Base-by-base conservation (phyloP, 148 eudicot genomes). In the Euryodendron excelsum region DNA sequence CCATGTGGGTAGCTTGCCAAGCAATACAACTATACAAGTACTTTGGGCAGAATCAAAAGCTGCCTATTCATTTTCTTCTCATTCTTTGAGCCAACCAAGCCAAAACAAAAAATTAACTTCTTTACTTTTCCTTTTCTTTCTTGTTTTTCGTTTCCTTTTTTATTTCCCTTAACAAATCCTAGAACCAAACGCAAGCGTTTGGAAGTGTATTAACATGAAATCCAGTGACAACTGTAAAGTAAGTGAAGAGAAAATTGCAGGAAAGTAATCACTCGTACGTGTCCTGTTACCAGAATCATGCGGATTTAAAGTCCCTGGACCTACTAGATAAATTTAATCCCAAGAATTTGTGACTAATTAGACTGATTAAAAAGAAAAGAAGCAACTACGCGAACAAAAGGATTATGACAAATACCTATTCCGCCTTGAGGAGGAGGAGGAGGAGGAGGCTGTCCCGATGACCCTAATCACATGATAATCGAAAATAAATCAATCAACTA, bases 401-500 rank as follows among this genome's bases (percentile, higher is more conserved):
- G 47, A 67, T 53, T 67, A 27, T 30, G 0, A 23, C 33, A 37
- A 41, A 3, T 74, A 84, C 86, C 84, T 72, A 36, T 63, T 56
- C 66, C 81, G 75, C 78, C 77, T 15, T 21, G 74, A 5, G 81
- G 80, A 63, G 87, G 87, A 75, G 84, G 87, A 63, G 81, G 78
- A n/a, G n/a, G n/a, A n/a, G n/a, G n/a, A n/a, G n/a, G n/a, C n/a
- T 25, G 74, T 28, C n/a, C n/a, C 0, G 59, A 41, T 65, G 74
- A n/a, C 20, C 58, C 87, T 85, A 80, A 45, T 47, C 30, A 76
- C 39, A 67, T n/a, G n/a, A 37, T 58, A 47, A 67, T 12, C 0
- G 31, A 21, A 62, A 44, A 47, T 1, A 48, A 63, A 17, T 28
- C 6, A 2, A 28, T 9, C 37, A 27, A 44, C 25, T 30, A 52